Percentiles rank a stretch among this genome's conserved stretches.
Evolutionary conservation across 208 protist genomes (phyloP).

Genomic region (Naegleria fowleri): DNA sequence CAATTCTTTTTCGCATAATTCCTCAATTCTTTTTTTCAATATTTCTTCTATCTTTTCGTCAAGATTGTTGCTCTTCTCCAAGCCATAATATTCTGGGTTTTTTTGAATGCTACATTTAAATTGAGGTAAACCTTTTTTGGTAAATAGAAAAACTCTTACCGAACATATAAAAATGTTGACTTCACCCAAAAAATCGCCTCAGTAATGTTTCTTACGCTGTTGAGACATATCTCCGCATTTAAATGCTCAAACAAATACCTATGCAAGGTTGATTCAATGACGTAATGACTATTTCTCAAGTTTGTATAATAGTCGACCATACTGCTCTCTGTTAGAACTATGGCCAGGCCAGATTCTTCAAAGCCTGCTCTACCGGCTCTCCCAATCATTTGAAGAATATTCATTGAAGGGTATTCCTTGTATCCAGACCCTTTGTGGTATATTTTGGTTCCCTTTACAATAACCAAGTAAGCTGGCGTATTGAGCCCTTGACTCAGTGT

Average conservation of each 20-base stretch:
- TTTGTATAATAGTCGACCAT: constrained; percentile 57
- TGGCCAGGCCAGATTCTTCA: constrained; percentile 67
- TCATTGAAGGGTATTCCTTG: background rate
- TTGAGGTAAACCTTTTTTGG: background rate
- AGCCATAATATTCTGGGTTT: constrained; percentile 38
- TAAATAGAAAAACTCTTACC: background rate
- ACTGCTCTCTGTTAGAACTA: constrained; percentile 72
- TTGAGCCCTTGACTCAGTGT: constrained; percentile 86
- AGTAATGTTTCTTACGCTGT: constrained; percentile 67
- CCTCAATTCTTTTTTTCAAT: background rate
- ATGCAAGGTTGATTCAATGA: constrained; percentile 67
- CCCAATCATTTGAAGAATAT: constrained; percentile 50
- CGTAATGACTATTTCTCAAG: constrained; percentile 42
- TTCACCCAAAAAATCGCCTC: constrained; percentile 70
- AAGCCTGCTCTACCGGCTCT: constrained; percentile 74
- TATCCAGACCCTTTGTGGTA: constrained; percentile 30
- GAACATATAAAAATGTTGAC: constrained; percentile 57
- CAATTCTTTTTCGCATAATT: constrained; percentile 15
- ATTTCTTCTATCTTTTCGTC: constrained; percentile 28
- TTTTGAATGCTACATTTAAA: constrained; percentile 36
- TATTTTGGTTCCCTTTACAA: constrained; percentile 44
- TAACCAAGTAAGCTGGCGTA: constrained; percentile 69
- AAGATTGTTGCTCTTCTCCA: background rate
- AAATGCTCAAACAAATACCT: constrained; percentile 80
- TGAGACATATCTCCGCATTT: constrained; percentile 81